Evolutionary conservation across 345 rosid genomes (phyloP), one percentile per base, ranked within the genome.

Genomic region (Boechera divaricarpa): DNA sequence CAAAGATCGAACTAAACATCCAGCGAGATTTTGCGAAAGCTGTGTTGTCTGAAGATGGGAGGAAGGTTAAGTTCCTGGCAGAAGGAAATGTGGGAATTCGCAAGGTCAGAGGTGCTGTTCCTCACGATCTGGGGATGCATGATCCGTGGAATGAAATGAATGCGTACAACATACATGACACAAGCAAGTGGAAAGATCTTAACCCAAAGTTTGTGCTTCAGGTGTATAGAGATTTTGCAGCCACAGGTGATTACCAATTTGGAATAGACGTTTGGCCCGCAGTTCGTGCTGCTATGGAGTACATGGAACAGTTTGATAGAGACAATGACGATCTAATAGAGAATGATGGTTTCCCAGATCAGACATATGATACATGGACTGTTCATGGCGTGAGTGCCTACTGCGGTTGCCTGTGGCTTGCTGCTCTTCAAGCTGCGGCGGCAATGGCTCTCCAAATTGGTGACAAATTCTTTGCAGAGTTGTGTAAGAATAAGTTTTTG

Each of bases 131-230:
- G 31, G 99, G 99, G 77, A 90, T 88, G 68, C 97, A 94, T 81
- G 99, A 94, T 82, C 99, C 99, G 0, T 94, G 99, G 99, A 84
- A 88, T 36, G 99, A 94, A 84, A 90, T 94, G 99, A 94, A 94
- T 85, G 98, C 98, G 10, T 94, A 94, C 79, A 94, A 92, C 77
- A 92, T 94, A 84, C 97, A 92, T 58, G 98, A 94, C 66, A 89
- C 98, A 38, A 90, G 98, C 87, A 87, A 77, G 82, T 94, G 99
- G 99, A 94, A 94, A 77, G 99, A 92, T 87, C 86, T 94, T 52
- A 94, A 94, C 70, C 84, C 99, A 1, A 94, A 94, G 83, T 94
- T 94, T 80, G 99, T 94, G 74, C 97, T 94, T 72, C 99, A 94
- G 81, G 99, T 94, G 35, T 94, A 90, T 76, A 84, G 99, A 82